Base-by-base conservation (phyloP, 2,329 filamentous ascomycete genomes). In the Pyrenophora seminiperda region DNA sequence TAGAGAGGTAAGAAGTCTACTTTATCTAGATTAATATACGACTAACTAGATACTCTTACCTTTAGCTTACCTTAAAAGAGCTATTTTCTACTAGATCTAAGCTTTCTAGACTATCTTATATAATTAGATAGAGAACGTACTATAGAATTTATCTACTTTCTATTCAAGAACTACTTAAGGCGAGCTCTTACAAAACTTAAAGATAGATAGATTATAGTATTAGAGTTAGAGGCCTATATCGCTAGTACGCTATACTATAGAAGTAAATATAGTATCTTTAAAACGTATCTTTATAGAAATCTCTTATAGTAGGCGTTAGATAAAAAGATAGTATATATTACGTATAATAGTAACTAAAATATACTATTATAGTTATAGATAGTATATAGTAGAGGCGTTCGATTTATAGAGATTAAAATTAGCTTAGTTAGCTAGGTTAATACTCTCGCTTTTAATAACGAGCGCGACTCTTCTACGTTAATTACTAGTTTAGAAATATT, bases 241-340 rank as follows among this genome's bases (percentile, higher is more conserved):
- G 34, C 47, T 24, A 7, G 34, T 3, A 41, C 49, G 13, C 18
- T 54, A 33, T 2, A 14, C 3, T 54, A 39, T 24, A 14, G 47
- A 31, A 54, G 49, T 15, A 56, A 43, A 47, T 56, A 55, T 40
- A 53, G 59, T 15, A 53, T 55, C 38, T 56, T 61, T n/a, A 11
- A 59, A 22, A 34, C 20, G 19, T 55, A 48, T 30, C 54, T 61
- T 27, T 51, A 57, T 32, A 51, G 56, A 27, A 50, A 51, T 33
- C 53, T 63, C n/a, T 46, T 62, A 2, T 64, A 57, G 59, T 37
- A 52, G 18, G 14, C 43, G n/a, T 44, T 39, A 2, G 44, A 56
- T 14, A 38, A 13, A 2, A 42, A 45, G 19, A 43, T 54, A 14
- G 14, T 51, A 33, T 20, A 30, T 7, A 59, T 61, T 32, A 11